phyloP scores from a whole-genome alignment of 257 asterid genomes.

The Galeopsis tetrahit region DNA sequence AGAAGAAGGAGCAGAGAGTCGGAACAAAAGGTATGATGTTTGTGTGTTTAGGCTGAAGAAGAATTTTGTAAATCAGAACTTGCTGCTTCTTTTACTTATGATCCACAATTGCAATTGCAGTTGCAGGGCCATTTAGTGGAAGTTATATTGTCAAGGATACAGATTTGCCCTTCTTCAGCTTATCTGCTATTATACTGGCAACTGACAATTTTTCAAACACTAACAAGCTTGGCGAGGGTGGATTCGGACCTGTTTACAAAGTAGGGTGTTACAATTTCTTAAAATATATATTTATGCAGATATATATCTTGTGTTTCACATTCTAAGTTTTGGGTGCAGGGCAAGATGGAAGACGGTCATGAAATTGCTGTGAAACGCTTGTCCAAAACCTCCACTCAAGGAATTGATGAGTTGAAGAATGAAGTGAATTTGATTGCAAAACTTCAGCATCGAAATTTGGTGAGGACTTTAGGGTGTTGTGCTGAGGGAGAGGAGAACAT shows the following conservation, averaged over 20 bases:
- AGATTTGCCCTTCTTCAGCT: not conserved
- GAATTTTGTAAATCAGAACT: not conserved
- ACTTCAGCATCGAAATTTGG: slow-evolving; percentile 28
- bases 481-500: not conserved
- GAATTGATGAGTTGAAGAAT: no score
- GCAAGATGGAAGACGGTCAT: not conserved
- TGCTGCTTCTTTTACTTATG: not conserved
- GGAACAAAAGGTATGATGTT: not conserved
- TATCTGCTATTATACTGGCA: not conserved
- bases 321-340: not conserved
- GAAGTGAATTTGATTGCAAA: not conserved
- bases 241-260: no score
- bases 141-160: not conserved
- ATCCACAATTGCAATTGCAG: not conserved
- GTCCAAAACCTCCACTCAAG: not conserved
- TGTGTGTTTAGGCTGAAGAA: not conserved
- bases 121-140: not conserved
- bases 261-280: no score
- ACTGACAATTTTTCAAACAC: not conserved
- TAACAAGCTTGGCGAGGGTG: not conserved
- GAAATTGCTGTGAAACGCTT: slow-evolving; percentile 25
- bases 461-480: slow-evolving; percentile 16
- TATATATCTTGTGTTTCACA: not conserved
- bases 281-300: no score
- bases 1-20: not conserved